Conservation (phyloP, 2,329 filamentous ascomycete species). For the Fusarium sp. region DNA sequence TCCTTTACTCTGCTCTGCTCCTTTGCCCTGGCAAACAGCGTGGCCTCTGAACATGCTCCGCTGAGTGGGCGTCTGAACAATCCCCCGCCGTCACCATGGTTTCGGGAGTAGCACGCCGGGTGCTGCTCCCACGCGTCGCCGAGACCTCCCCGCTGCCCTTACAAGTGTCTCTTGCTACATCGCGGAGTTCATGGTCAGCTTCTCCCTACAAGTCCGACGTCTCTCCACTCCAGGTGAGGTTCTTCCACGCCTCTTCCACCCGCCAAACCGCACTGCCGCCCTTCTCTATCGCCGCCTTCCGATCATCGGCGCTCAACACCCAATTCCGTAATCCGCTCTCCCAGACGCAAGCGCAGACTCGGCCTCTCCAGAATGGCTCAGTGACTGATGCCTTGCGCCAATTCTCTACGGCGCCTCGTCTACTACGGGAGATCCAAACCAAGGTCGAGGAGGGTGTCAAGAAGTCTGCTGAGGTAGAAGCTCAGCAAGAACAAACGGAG, state of each 20-base stretch:
- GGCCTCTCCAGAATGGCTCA: slow-evolving; percentile 14
- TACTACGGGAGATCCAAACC: slow-evolving; percentile 40
- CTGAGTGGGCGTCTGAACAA: slow-evolving; percentile 37
- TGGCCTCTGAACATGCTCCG: slow-evolving; percentile 45
- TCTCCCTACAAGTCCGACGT: slow-evolving; percentile 28
- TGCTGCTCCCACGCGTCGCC: slow-evolving; percentile 60
- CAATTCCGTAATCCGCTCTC: slow-evolving; percentile 8
- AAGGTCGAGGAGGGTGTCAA: slow-evolving; percentile 48
- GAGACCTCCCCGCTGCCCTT: slow-evolving; percentile 43
- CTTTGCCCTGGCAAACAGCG: slow-evolving; percentile 22
- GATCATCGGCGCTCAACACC: slow-evolving; percentile 24
- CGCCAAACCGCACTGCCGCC: slow-evolving; percentile 37
- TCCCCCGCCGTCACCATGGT: slow-evolving; percentile 55
- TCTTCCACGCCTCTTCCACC: slow-evolving; percentile 27
- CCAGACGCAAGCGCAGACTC: slow-evolving; percentile 5
- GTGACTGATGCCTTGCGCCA: slow-evolving; percentile 38
- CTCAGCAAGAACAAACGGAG: slow-evolving; percentile 46
- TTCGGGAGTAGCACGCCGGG: slow-evolving; percentile 60
- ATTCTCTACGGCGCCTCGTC: slow-evolving; percentile 44
- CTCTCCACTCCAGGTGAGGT: slow-evolving; percentile 25
- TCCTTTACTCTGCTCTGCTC: background rate
- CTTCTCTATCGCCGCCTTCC: slow-evolving; percentile 41
- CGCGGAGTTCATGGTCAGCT: slow-evolving; percentile 37
- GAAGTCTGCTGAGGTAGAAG: slow-evolving; percentile 46
- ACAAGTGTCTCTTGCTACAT: slow-evolving; percentile 35